Conservation (phyloP, 2,329 filamentous ascomycete species). For the Xylariaceae sp. region DNA sequence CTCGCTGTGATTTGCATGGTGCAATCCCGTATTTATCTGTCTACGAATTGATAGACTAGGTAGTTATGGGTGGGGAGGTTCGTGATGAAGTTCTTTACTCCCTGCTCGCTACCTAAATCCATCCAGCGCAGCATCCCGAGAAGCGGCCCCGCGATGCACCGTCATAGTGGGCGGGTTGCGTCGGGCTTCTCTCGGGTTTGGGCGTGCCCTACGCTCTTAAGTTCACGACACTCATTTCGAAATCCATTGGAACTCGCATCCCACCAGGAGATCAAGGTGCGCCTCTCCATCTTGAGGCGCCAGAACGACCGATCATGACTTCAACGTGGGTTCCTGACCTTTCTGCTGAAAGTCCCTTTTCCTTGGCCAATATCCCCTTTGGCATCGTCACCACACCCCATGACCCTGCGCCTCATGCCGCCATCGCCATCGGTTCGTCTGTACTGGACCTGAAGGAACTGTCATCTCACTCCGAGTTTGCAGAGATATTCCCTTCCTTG, state of each 20-base stretch:
- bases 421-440: slow-evolving; percentile 68
- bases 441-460: slow-evolving; percentile 61
- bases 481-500: slow-evolving; percentile 31
- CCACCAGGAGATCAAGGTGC: too few relatives aligned
- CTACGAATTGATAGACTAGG: too few relatives aligned
- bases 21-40: too few relatives aligned
- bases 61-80: too few relatives aligned
- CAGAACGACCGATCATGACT: slow-evolving; percentile 12
- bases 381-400: slow-evolving; percentile 68
- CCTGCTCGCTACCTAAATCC: too few relatives aligned
- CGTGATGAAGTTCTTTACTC: too few relatives aligned
- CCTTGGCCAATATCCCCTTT: slow-evolving; percentile 77
- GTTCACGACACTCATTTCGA: too few relatives aligned
- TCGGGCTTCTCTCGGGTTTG: not conserved
- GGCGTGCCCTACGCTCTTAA: too few relatives aligned
- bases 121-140: too few relatives aligned
- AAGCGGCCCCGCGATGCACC: not conserved
- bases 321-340: slow-evolving; percentile 29
- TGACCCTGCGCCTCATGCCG: slow-evolving; percentile 55
- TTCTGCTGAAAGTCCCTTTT: slow-evolving; percentile 51
- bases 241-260: too few relatives aligned
- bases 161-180: not conserved
- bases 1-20: too few relatives aligned
- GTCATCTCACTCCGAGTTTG: slow-evolving; percentile 14
- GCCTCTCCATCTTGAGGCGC: too few relatives aligned